Base-by-base conservation (phyloP, 164 flowering plant genomes). In the Aristolochia fimbriata region DNA sequence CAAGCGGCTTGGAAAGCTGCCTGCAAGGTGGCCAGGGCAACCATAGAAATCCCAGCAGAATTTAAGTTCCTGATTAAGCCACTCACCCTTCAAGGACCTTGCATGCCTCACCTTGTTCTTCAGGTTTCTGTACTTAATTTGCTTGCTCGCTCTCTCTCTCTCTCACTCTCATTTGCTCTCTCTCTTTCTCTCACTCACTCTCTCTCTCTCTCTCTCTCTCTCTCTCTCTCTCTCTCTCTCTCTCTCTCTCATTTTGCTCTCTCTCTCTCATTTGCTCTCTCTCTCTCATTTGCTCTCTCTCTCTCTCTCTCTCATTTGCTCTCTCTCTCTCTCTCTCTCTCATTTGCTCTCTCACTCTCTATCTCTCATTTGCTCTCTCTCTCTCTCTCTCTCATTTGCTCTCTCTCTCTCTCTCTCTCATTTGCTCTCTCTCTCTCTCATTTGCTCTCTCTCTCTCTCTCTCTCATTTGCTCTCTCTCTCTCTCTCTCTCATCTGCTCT, bases 1-100 rank as follows among this genome's bases (percentile, higher is more conserved):
- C 17, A 65, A 74, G 80, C 73, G 62, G 87, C 93, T 69, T 87
- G 92, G 91, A 66, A 77, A 68, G 83, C 89, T 51, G 97, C 97
- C 8, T 90, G 97, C 67, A 80, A 68, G 51, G 79, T 81, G 17
- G 43, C 66, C 4, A 73, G 75, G 50, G 85, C 84, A 1, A 76
- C 71, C 0, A 47, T 85, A 15, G 68, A 71, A 71, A 76, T 90
- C 41, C 95, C 94, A 49, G 68, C 83, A 62, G 75, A 70, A 25
- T 72, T 63, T 73, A 77, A 75, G 70, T 87, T 90, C 70, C 80
- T 87, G 15, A 74, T 85, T 65, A 73, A 68, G 25, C 83, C 93
- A 15, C 63, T 90, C 17, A 81, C 86, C 6, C 77, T 90, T 27
- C 80, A 84, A 73, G 97, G 95, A 20, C 88, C 95, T 50, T 90